Conservation (phyloP, 345 rosid species). For the rapeseed (Brassica napus) region Da-Ae NC_063440.1:22103001-22103500, state of each 20-base stretch:
- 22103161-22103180: conserved; percentile 92
- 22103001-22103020: conserved; percentile 68
- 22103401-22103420: conserved; percentile 76
- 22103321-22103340: conserved; percentile 47
- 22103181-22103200: conserved; percentile 98
- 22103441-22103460: background rate
- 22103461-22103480: background rate
- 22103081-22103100: conserved; percentile 52
- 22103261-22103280: conserved; percentile 95
- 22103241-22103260: conserved; percentile 96
- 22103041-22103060: conserved; percentile 87
- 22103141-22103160: conserved; percentile 96
- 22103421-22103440: background rate
- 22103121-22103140: conserved; percentile 98
- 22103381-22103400: conserved; percentile 82
- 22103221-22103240: conserved; percentile 90
- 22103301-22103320: conserved; percentile 60
- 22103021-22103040: conserved; percentile 73
- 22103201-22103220: conserved; percentile 97
- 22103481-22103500: background rate
- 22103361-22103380: conserved; percentile 59
- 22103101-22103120: conserved; percentile 65
- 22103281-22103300: conserved; percentile 69
- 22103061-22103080: conserved; percentile 55
- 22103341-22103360: conserved; percentile 14